Percentiles rank a stretch among this genome's conserved stretches.
phyloP scores from a whole-genome alignment of 2,329 filamentous ascomycete genomes.

The Pyrenophora tritici-repentis region DNA sequence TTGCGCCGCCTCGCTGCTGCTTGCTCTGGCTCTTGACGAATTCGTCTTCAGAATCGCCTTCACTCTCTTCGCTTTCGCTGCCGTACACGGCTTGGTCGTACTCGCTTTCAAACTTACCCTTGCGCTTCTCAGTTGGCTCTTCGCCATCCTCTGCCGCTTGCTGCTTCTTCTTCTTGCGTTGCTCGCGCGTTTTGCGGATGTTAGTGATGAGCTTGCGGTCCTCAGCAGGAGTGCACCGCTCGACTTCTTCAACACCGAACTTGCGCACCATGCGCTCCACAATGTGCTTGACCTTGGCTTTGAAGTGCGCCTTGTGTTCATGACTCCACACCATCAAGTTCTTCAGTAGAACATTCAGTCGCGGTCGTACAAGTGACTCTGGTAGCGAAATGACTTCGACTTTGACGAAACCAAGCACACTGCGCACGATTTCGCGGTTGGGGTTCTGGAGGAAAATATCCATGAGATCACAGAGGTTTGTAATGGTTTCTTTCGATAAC shows the following conservation, averaged over 20 bases:
- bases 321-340: slow-evolving; percentile 96
- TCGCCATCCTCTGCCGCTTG: slow-evolving; percentile 64
- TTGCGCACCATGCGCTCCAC: slow-evolving; percentile 90
- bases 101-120: slow-evolving; percentile 81
- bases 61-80: slow-evolving; percentile 60
- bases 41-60: slow-evolving; percentile 48
- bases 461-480: slow-evolving; percentile 90
- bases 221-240: slow-evolving; percentile 78
- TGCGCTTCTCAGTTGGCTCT: slow-evolving; percentile 47
- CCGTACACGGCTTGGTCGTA: slow-evolving; percentile 97
- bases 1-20: slow-evolving; percentile 45
- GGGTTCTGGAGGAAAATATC: slow-evolving; percentile 95
- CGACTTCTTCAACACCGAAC: slow-evolving; percentile 82
- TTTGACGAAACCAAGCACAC: slow-evolving; percentile 94
- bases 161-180: slow-evolving; percentile 86
- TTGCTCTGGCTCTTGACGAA: slow-evolving; percentile 42
- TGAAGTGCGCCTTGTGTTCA: slow-evolving; percentile 97
- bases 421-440: slow-evolving; percentile 95
- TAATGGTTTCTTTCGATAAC: slow-evolving; percentile 71
- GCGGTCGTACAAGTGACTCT: slow-evolving; percentile 75
- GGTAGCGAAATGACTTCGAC: slow-evolving; percentile 89
- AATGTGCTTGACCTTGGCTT: slow-evolving; percentile 97
- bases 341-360: slow-evolving; percentile 77
- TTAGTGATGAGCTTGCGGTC: slow-evolving; percentile 91
- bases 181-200: slow-evolving; percentile 92